A percentile compares a stretch with the other conserved stretches of the same genome.
Evolutionary conservation across 176 grass and related monocot genomes (phyloP).

Genomic region (Echinochloa phyllopogon): DNA sequence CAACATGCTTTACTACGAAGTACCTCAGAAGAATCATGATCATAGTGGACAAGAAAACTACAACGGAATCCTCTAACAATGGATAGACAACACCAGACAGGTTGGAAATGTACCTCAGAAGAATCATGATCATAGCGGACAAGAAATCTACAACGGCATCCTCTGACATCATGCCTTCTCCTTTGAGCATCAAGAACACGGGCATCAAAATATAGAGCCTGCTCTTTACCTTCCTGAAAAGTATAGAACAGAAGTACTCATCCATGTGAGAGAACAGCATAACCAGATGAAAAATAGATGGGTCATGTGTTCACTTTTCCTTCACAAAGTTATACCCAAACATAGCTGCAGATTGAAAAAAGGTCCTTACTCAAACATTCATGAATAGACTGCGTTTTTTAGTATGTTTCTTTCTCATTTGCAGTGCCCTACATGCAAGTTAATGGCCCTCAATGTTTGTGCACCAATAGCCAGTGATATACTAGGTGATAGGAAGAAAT

Average conservation of each 20-base stretch:
- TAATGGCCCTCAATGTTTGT: background rate
- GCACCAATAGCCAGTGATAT: background rate
- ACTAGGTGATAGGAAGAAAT: background rate
- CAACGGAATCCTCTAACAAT: no score
- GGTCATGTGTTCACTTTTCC: background rate
- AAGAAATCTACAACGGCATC: constrained; percentile 87
- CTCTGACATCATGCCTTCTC: constrained; percentile 82
- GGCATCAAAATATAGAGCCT: constrained; percentile 90
- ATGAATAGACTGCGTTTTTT: background rate
- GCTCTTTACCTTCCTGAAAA: constrained; percentile 85
- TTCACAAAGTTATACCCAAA: background rate
- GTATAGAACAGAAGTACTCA: background rate
- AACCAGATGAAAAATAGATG: background rate
- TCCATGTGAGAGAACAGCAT: background rate
- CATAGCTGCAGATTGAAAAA: no score
- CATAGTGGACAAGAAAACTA: no score
- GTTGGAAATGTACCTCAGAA: constrained; percentile 61
- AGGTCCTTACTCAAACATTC: no score
- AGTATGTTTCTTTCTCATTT: background rate
- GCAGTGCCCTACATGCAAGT: background rate
- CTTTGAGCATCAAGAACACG: constrained; percentile 87
- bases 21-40: no score
- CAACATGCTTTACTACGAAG: background rate
- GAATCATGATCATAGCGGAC: constrained; percentile 85
- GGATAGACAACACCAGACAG: background rate